These are phyloP conservation scores for Torrubiella hemipterigena DNA, from an alignment of 2,329 filamentous ascomycete species.

Conservation along the genomic window DNA sequence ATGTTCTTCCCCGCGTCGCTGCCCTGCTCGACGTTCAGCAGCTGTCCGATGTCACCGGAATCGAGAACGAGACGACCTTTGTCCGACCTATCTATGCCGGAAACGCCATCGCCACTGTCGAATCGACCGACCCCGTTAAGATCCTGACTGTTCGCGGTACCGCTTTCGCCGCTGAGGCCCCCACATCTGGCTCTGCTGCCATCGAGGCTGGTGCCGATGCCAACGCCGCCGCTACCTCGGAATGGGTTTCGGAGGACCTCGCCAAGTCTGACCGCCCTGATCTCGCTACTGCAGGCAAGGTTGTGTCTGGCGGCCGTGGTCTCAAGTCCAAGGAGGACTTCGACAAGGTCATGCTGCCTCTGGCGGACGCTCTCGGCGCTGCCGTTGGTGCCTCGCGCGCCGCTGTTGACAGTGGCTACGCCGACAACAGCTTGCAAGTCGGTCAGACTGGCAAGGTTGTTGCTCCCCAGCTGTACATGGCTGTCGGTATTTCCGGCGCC, in stretches of 20 bases:
- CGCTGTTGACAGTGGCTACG: slow-evolving; percentile 93
- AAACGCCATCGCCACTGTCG: slow-evolving; percentile 92
- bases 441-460: slow-evolving; percentile 99
- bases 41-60: slow-evolving; percentile 78
- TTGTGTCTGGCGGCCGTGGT: slow-evolving; percentile 88
- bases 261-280: slow-evolving; percentile 91
- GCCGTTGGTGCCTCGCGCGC: slow-evolving; percentile 91
- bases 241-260: slow-evolving; percentile 92
- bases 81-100: slow-evolving; percentile 95
- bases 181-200: slow-evolving; percentile 60
- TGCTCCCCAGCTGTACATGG: slow-evolving; percentile 88
- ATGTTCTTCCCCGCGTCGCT: slow-evolving; percentile 78
- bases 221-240: slow-evolving; percentile 57
- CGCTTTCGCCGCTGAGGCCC: slow-evolving; percentile 67
- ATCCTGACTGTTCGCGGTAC: slow-evolving; percentile 88
- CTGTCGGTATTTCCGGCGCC: slow-evolving; percentile 89
- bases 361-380: slow-evolving; percentile 88
- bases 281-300: slow-evolving; percentile 73
- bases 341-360: slow-evolving; percentile 78
- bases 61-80: slow-evolving; percentile 88
- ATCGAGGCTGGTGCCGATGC: slow-evolving; percentile 78
- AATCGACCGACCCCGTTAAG: slow-evolving; percentile 78
- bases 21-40: slow-evolving; percentile 87
- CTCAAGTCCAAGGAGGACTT: slow-evolving; percentile 98
- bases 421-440: slow-evolving; percentile 96